Conservation (phyloP, 2,329 filamentous ascomycete genomes). For the Fusarium sp. region DNA sequence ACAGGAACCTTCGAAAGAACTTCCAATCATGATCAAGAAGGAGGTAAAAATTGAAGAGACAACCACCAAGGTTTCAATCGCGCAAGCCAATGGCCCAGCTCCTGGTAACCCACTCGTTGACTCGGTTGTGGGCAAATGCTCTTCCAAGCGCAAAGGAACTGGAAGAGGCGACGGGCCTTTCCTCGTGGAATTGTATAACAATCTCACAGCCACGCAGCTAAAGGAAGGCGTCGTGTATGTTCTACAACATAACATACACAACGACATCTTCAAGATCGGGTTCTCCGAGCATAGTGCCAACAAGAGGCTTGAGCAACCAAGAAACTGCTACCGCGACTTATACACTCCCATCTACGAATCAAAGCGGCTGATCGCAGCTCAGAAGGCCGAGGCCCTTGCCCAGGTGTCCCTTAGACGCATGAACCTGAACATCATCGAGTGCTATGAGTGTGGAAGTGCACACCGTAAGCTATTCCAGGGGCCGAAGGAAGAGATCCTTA, state of each 20-base stretch:
- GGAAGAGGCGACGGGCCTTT: constrained; percentile 6
- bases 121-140: constrained; percentile 3
- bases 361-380: constrained; percentile 3
- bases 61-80: neutral
- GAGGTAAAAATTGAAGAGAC: neutral
- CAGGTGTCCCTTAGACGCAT: neutral
- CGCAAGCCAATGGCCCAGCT: neutral
- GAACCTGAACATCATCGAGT: neutral
- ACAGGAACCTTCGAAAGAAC: neutral
- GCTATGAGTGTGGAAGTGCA: constrained; percentile 6
- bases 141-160: constrained; percentile 14
- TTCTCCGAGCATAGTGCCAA: constrained; percentile 5
- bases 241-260: constrained; percentile 6
- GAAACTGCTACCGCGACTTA: constrained; percentile 18
- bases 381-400: constrained; percentile 21
- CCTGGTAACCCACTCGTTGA: neutral
- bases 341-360: constrained; percentile 22
- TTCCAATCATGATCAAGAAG: neutral
- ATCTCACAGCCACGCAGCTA: neutral
- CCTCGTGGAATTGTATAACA: neutral
- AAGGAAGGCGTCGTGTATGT: constrained; percentile 19
- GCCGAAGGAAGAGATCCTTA: neutral
- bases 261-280: constrained; percentile 22
- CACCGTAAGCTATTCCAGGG: constrained; percentile 21
- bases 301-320: neutral